Evolutionary conservation across 2,329 filamentous ascomycete genomes (phyloP), one percentile per base, ranked within the genome.

Genomic region (Scedosporium apiospermum): DNA sequence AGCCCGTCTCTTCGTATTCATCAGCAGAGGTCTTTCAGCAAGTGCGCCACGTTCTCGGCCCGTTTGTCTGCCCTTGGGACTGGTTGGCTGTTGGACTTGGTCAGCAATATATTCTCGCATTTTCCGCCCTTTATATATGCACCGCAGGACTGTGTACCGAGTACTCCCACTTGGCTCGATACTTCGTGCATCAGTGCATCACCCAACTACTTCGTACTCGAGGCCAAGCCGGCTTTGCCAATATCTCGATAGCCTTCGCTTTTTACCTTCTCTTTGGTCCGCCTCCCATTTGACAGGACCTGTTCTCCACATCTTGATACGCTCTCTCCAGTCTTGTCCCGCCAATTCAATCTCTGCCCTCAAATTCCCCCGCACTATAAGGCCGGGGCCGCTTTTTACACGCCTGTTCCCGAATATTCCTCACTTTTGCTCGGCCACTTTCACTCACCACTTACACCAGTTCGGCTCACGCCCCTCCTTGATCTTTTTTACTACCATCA

Each of bases 351-450:
- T 44, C 44, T 38, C 27, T 6, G 1, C 12, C 7, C 23, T 23
- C 18, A 55, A 55, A 27, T 23, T 55, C 23, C 21, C 51, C 51
- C n/a, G 34, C 51, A 46, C 38, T 57, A 57, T 57, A 62, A 62
- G 60, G 38, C 53, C 60, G 60, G 49, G 18, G 26, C 60, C 60
- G 53, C 60, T 57, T 38, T 62, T 23, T 14, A 23, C 51, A 23
- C 51, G 9, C 23, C 23, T 55, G 18, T 55, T 55, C 51, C 51
- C 51, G 51, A 55, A 27, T 23, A 55, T 23, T 23, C 18, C 12
- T 7, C 16, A 55, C 23, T 38, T 38, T 4, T 38, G 7, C 34
- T 38, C 34, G 9, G 34, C 34, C 34, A 38, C 34, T 38, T 38
- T 44, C 34, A 51, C 44, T 27, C 3, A n/a, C 38, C 12, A 44